Percentiles rank a stretch among this genome's conserved stretches.
These are phyloP conservation scores for Trypanosomatidae sp. DNA, from an alignment of 208 protist species.

Conservation along the genomic window DNA sequence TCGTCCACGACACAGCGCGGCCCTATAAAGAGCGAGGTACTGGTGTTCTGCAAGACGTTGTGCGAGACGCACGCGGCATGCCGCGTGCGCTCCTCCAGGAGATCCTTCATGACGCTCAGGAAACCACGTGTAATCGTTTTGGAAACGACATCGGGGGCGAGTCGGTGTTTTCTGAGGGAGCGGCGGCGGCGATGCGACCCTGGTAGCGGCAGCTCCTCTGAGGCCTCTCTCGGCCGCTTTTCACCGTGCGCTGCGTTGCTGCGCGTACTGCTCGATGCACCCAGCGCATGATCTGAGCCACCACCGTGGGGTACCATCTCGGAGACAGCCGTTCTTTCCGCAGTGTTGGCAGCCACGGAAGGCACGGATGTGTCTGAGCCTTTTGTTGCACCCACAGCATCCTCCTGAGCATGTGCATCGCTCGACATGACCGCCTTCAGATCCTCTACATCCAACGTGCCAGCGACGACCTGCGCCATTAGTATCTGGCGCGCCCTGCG, in stretches of 20 bases:
- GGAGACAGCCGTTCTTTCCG: neutral
- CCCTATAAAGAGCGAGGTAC: constrained; percentile 83
- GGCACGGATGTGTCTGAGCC: neutral
- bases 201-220: neutral
- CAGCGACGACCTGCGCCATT: constrained; percentile 62
- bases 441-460: constrained; percentile 40
- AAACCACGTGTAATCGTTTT: constrained; percentile 42
- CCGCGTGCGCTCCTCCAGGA: constrained; percentile 35
- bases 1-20: constrained; percentile 39
- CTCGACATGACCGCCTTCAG: constrained; percentile 7
- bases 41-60: constrained; percentile 61
- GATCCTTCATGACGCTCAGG: constrained; percentile 48
- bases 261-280: neutral
- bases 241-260: neutral
- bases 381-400: neutral
- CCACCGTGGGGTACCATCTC: neutral
- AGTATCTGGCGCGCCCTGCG: constrained; percentile 70
- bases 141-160: constrained; percentile 57
- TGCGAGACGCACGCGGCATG: constrained; percentile 46
- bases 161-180: constrained; percentile 1
- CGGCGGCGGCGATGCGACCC: neutral
- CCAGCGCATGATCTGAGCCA: neutral
- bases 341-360: neutral
- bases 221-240: constrained; percentile 1
- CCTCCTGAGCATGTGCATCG: neutral